phyloP scores from a whole-genome alignment of 257 asterid genomes.

The Thymus quinquecostatus region DNA sequence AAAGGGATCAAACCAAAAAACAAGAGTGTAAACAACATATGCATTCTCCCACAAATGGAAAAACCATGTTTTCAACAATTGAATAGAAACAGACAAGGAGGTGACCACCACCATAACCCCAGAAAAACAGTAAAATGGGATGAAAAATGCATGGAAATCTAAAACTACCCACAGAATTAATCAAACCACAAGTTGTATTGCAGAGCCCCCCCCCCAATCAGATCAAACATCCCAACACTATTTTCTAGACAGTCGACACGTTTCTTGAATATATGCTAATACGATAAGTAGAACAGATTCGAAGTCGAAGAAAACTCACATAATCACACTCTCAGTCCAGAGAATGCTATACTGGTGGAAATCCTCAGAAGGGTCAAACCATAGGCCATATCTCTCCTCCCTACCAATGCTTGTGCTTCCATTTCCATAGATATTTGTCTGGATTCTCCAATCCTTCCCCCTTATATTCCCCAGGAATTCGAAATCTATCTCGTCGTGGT shows the following conservation, averaged over 20 bases:
- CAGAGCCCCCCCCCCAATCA: conserved; percentile 1
- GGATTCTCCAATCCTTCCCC: conserved; percentile 85
- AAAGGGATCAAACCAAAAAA: conserved; percentile 14
- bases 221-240: no score
- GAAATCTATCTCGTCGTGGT: conserved; percentile 88
- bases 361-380: conserved; percentile 91
- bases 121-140: conserved; percentile 27
- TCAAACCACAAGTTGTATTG: conserved; percentile 29
- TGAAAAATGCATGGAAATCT: not conserved
- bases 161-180: conserved; percentile 31
- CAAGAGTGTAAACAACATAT: conserved; percentile 29
- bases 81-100: conserved; percentile 17
- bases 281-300: not conserved
- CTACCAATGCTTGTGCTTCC: conserved; percentile 81
- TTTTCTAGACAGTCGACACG: not conserved
- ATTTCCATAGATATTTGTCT: conserved; percentile 87
- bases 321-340: conserved; percentile 67
- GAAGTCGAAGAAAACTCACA: conserved; percentile 48
- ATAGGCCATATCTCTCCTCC: conserved; percentile 86
- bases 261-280: not conserved
- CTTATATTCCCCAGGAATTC: conserved; percentile 89
- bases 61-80: conserved; percentile 24
- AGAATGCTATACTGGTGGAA: conserved; percentile 74
- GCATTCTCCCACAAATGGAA: conserved; percentile 32
- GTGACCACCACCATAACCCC: conserved; percentile 21